These are phyloP conservation scores for Lasiosphaeriaceae sp. DNA, from an alignment of 495 filamentous ascomycete species.

Conservation along the genomic window DNA sequence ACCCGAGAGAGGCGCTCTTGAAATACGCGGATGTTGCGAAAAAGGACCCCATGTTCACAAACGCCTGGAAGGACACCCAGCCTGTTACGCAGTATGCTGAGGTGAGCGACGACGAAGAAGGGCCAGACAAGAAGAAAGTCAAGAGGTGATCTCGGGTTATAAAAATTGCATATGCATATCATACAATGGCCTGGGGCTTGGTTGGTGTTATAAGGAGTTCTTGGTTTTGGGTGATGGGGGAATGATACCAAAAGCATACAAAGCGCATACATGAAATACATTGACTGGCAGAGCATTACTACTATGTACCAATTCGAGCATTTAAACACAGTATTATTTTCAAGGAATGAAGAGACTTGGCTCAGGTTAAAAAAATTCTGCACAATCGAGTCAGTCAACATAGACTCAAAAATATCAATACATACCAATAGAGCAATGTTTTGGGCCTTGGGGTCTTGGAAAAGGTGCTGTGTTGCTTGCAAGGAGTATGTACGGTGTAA, in stretches of 20 bases:
- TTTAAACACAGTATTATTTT: too few species aligned
- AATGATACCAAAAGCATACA: not conserved
- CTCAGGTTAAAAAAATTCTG: too few species aligned
- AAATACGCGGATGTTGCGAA: slow-evolving; percentile 94
- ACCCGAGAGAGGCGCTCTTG: slow-evolving; percentile 87
- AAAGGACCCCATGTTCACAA: slow-evolving; percentile 91
- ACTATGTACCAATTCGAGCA: too few species aligned
- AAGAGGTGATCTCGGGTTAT: slow-evolving; percentile 36
- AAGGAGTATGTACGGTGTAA: not conserved
- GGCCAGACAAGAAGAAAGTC: slow-evolving; percentile 63
- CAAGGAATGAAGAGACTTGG: too few species aligned
- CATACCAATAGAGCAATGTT: too few species aligned
- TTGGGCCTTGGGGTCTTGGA: too few species aligned
- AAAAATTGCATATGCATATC: not conserved
- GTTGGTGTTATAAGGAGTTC: not conserved
- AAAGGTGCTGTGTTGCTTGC: too few species aligned
- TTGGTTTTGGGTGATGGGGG: not conserved
- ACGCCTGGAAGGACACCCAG: slow-evolving; percentile 88
- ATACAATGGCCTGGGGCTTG: too few species aligned
- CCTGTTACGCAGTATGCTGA: slow-evolving; percentile 90
- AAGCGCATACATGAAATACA: not conserved
- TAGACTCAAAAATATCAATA: too few species aligned
- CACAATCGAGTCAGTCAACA: too few species aligned
- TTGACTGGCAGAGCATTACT: too few species aligned
- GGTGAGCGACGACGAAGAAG: slow-evolving; percentile 83